Evolutionary conservation across 345 rosid genomes (phyloP).

Genomic region (Euphorbia tirucalli): DNA sequence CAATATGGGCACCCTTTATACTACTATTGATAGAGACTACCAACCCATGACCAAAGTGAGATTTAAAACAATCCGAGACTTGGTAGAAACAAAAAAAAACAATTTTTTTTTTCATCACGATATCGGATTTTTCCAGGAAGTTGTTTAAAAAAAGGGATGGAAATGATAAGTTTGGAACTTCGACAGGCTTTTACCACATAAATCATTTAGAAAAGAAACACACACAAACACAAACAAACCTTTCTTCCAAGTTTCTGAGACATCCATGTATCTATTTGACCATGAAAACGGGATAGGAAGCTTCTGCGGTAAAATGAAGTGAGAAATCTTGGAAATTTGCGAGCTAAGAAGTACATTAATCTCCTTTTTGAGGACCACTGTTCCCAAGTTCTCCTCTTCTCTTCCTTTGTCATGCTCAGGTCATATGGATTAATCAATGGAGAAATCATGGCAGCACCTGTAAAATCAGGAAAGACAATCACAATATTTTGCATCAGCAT

Average conservation of each 20-base stretch:
- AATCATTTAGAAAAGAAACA: too few species aligned
- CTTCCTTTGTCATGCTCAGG: conserved; percentile 76
- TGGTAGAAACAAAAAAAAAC: not conserved
- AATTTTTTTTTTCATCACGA: not conserved
- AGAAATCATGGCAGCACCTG: conserved; percentile 83
- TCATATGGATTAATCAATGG: conserved; percentile 84
- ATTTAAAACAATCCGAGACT: not conserved
- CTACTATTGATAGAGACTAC: too few species aligned
- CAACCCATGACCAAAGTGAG: not conserved
- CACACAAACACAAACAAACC: conserved; percentile 55
- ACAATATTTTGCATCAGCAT: not conserved
- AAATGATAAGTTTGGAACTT: not conserved
- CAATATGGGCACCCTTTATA: not conserved
- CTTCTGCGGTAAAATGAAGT: conserved; percentile 55
- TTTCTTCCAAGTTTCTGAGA: conserved; percentile 61
- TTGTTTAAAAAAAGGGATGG: not conserved
- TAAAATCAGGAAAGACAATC: conserved; percentile 19
- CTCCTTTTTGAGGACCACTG: conserved; percentile 58
- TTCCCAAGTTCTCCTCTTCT: conserved; percentile 65
- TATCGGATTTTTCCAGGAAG: not conserved
- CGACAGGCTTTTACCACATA: not conserved
- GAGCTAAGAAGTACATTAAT: conserved; percentile 62
- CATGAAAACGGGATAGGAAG: conserved; percentile 80
- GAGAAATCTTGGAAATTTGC: conserved; percentile 63
- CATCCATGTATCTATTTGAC: conserved; percentile 67